Evolutionary conservation across 768 basidiomycete genomes (phyloP), one percentile per base, ranked within the genome.

Genomic region (Rhizopogon roseolus): DNA sequence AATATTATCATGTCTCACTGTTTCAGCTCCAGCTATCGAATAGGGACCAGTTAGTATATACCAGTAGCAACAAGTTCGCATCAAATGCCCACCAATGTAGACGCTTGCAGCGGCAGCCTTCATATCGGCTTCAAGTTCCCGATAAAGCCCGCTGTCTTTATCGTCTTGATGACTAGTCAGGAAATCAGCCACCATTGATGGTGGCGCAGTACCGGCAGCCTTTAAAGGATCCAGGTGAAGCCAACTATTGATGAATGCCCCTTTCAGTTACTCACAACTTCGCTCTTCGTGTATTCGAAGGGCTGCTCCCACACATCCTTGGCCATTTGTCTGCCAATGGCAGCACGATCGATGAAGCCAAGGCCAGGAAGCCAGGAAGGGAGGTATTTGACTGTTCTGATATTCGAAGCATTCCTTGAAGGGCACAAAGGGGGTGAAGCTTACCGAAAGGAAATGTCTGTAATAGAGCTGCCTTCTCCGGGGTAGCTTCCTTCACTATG

Each of bases 331-430:
- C 28, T 50, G 40, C 53, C 54, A n/a, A 14, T 29, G 6, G 27
- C 14, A 11, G 50, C 53, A 14, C 8, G 27, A 6, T 13, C 10
- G 37, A 50, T 57, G 50, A 60, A 57, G 28, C 58, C 50, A 19
- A 51, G 38, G 17, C 58, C 58, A 17, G 56, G 56, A 19, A 60
- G 43, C 58, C 58, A 60, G 6, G 52, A 52, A 2, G 56, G 58
- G 28, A 60, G 45, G 43, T 52, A 29, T 52, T 38, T n/a, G 38
- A 60, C 53, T 60, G 16, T 42, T 41, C 32, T 29, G 9, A 25
- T 8, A 14, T 43, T 41, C n/a, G 8, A 39, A 13, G 16, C 9
- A 14, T 10, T 28, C 14, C 13, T 13, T 10, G 2, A 10, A 10
- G 8, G 8, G 8, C 39, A 25, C 16, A 5, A 19, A 49, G 19